Conservation (phyloP, 169 alveolate genomes). For the Cryptosporidium viatorum region DNA sequence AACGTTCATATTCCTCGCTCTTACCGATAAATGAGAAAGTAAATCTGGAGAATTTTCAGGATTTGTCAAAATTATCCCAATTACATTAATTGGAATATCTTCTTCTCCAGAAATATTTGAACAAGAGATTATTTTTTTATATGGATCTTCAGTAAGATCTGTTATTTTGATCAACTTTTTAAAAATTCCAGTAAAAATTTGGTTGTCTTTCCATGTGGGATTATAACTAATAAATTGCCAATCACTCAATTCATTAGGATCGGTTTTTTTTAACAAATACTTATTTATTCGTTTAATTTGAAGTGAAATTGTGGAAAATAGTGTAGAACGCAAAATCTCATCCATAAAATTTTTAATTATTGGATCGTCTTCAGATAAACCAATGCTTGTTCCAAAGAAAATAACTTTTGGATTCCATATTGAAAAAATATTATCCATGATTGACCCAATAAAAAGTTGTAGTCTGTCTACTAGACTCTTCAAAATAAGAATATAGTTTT, state of each 20-base stretch:
- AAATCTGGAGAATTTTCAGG: constrained; percentile 91
- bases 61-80: constrained; percentile 86
- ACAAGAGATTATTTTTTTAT: constrained; percentile 44
- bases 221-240: constrained; percentile 69
- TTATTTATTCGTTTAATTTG: constrained; percentile 52
- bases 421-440: constrained; percentile 29
- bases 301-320: constrained; percentile 43
- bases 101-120: constrained; percentile 88
- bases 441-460: constrained; percentile 43
- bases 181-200: constrained; percentile 43
- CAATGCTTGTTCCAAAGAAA: constrained; percentile 45
- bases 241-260: constrained; percentile 13
- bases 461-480: constrained; percentile 63
- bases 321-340: constrained; percentile 61
- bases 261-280: background rate
- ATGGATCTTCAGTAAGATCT: constrained; percentile 23
- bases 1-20: constrained; percentile 91
- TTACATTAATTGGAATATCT: constrained; percentile 90
- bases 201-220: constrained; percentile 43
- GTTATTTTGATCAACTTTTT: constrained; percentile 30
- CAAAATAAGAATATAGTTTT: constrained; percentile 1
- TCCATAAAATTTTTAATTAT: constrained; percentile 41
- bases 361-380: constrained; percentile 16
- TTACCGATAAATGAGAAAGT: constrained; percentile 90
- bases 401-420: constrained; percentile 61